Base-by-base conservation (phyloP, 1,139 yeast genomes). In the Geotrichum carabidarum region DNA sequence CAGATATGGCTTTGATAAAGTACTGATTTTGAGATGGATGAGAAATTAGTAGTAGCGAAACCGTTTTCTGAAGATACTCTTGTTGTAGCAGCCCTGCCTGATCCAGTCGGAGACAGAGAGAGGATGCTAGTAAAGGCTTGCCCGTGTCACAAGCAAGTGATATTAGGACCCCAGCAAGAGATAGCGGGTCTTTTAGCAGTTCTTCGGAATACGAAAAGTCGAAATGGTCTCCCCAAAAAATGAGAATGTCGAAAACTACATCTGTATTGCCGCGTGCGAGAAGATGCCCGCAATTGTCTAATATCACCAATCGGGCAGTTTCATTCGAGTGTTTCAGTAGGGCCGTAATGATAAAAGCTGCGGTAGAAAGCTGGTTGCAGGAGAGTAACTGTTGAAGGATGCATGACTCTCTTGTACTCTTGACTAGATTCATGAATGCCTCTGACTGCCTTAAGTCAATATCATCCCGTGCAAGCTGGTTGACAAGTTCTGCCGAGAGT, bases 71-170 rank as follows among this genome's bases (percentile, higher is more conserved):
- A 52, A 44, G 9, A 48, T 41, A 4, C 32, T 44, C 3, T 51
- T 46, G 18, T 52, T 42, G 11, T 50, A 54, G 42, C 30, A 60
- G 44, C 42, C 41, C 17, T 35, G 50, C 36, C 37, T 52, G 22
- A 47, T 44, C 48, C 22, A 63, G 52, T 40, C 58, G 44, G n/a
- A 58, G 50, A 41, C 58, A 53, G 8, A 61, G 48, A 1, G 64
- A 57, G 6, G 63, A 59, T 2, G 62, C 62, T 14, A 62, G 52
- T 11, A 63, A 52, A 2, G 65, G 62, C 18, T 58, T 50, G n/a
- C 54, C 57, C 31, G 41, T 44, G 12, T 18, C 38, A 15, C 52
- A 48, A 9, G 44, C 45, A 14, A 44, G 36, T 12, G 15, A 27
- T 2, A 52, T 32, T n/a, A 52, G 30, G 14, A 31, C n/a, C 3